These are phyloP conservation scores for Blastomyces emzantsi DNA, from an alignment of 2,329 filamentous ascomycete species.

Conservation along the genomic window DNA sequence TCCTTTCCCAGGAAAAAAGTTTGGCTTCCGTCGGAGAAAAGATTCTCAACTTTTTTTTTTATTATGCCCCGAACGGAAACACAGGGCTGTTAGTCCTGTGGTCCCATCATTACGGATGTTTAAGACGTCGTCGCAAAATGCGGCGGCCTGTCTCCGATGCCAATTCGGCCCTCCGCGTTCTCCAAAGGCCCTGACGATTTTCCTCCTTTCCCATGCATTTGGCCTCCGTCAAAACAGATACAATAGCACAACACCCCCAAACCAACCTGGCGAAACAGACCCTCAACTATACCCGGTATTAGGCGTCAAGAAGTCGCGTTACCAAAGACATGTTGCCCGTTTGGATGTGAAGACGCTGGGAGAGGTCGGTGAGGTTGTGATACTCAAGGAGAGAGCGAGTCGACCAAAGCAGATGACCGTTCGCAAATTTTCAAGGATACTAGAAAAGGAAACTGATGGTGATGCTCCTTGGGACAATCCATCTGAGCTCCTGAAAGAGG, in stretches of 20 bases:
- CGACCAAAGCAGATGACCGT: background rate
- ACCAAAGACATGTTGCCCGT: slow-evolving; percentile 7
- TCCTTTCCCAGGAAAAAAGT: background rate
- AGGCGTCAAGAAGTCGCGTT: background rate
- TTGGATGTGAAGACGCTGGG: slow-evolving; percentile 5
- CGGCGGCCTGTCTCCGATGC: slow-evolving; percentile 20
- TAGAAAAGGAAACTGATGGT: slow-evolving; percentile 5
- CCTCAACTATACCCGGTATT: background rate
- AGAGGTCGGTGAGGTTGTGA: slow-evolving; percentile 6
- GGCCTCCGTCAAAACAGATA: slow-evolving; percentile 3
- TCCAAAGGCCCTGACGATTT: background rate
- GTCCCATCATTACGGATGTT: slow-evolving; percentile 21
- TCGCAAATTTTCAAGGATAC: slow-evolving; percentile 2
- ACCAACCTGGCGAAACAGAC: background rate
- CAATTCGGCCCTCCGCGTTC: slow-evolving; percentile 12
- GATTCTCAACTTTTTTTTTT: background rate
- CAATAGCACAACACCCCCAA: background rate
- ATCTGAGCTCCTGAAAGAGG: slow-evolving; percentile 13
- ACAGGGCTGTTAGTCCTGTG: slow-evolving; percentile 4
- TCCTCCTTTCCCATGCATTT: background rate
- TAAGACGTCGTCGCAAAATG: slow-evolving; percentile 19
- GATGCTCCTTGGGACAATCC: slow-evolving; percentile 10
- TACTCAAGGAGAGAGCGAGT: slow-evolving; percentile 4
- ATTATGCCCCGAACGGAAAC: background rate
- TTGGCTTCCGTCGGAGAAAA: background rate